phyloP scores from a whole-genome alignment of 345 rosid species.

The Arabidopsis arenosa region DNA sequence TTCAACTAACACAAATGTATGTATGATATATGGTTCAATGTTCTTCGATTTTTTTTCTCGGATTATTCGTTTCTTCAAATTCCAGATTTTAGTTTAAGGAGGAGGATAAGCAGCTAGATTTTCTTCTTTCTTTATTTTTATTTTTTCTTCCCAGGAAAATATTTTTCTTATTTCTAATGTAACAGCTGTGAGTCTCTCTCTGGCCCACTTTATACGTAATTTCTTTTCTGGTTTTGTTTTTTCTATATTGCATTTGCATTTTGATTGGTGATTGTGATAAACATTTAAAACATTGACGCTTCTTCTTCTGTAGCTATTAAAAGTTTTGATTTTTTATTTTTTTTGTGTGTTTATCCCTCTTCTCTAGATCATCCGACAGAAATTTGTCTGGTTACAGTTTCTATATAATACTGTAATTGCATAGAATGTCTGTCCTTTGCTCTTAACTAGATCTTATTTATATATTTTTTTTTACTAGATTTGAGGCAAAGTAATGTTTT shows the following conservation, averaged over 20 bases:
- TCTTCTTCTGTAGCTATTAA: constrained; percentile 32
- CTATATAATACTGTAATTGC: neutral
- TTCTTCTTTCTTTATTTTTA: neutral
- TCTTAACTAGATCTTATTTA: neutral
- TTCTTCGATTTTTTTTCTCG: neutral
- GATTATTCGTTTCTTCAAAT: neutral
- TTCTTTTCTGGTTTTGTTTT: neutral
- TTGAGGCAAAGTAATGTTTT: neutral
- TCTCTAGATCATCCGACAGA: constrained; percentile 26
- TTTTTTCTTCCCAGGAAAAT: neutral
- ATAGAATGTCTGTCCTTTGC: constrained; percentile 33
- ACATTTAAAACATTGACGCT: neutral
- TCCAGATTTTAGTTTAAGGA: constrained; percentile 13
- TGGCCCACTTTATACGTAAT: constrained; percentile 39
- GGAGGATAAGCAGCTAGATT: constrained; percentile 7
- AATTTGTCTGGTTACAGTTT: constrained; percentile 5
- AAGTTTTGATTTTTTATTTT: constrained; percentile 1
- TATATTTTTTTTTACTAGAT: neutral
- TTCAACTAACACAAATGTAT: constrained; percentile 5
- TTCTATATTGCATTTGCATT: constrained; percentile 4
- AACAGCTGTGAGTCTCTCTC: constrained; percentile 20
- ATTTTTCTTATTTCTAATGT: neutral
- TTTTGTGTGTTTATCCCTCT: neutral
- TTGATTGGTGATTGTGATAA: constrained; percentile 24
- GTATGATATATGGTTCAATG: neutral